A percentile compares a stretch with the other conserved stretches of the same genome.
phyloP scores from a whole-genome alignment of 768 basidiomycete genomes.

The Cubamyces lactineus region DNA sequence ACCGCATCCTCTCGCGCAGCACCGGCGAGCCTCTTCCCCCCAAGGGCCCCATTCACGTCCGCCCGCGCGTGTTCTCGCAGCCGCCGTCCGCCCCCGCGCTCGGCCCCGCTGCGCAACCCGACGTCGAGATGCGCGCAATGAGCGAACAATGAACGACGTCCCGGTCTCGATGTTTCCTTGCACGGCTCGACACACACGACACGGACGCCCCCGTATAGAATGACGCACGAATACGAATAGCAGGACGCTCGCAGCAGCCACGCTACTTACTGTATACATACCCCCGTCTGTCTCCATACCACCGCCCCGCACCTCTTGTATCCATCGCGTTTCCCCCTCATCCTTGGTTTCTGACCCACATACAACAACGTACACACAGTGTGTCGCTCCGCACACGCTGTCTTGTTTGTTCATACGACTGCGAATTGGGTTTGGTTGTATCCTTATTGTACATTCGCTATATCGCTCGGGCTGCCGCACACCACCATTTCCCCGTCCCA shows the following conservation, averaged over 20 bases:
- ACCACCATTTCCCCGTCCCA: not conserved
- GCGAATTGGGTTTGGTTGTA: conserved; percentile 18
- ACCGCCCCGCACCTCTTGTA: conserved; percentile 7
- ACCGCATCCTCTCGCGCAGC: conserved; percentile 44
- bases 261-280: conserved; percentile 6
- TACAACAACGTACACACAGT: not conserved
- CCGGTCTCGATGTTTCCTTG: not conserved
- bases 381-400: not conserved
- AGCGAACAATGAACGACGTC: not conserved
- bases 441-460: conserved; percentile 19
- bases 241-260: conserved; percentile 17
- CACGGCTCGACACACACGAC: not conserved
- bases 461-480: conserved; percentile 3
- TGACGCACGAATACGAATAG: conserved; percentile 10
- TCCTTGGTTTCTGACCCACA: not conserved
- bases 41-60: not conserved
- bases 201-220: conserved; percentile 16
- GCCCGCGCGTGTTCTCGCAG: not conserved
- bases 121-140: not conserved
- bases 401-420: conserved; percentile 10
- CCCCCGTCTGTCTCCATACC: conserved; percentile 19
- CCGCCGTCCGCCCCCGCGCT: not conserved
- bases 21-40: not conserved
- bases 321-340: not conserved
- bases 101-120: not conserved